Conservation (phyloP, 164 flowering plant genomes). For the Sedum album region DNA sequence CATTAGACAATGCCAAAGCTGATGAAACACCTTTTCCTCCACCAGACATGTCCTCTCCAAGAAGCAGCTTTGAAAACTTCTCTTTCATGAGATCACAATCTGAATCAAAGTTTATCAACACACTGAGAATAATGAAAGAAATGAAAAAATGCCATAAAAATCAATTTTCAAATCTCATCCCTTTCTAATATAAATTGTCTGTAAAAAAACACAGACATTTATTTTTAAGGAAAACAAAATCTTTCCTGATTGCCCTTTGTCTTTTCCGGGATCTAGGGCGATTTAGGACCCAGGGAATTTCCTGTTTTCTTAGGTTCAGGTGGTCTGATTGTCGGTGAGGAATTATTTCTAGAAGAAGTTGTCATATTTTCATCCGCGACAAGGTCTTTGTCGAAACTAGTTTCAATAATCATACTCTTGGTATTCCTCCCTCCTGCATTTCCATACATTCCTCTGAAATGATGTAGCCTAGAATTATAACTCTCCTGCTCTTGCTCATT, state of each 20-base stretch:
- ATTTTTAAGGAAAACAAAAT: background rate
- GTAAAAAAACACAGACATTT: background rate
- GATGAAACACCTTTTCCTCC: slow-evolving; percentile 97
- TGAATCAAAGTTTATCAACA: slow-evolving; percentile 18
- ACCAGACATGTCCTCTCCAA: slow-evolving; percentile 98
- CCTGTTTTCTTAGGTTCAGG: background rate
- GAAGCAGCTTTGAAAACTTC: slow-evolving; percentile 70
- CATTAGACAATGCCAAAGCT: slow-evolving; percentile 89
- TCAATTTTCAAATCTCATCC: background rate
- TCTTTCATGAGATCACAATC: slow-evolving; percentile 81
- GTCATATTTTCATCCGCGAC: slow-evolving; percentile 9
- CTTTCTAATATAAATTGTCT: background rate
- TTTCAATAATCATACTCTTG: slow-evolving; percentile 22
- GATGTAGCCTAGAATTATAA: slow-evolving; percentile 23
- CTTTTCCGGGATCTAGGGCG: slow-evolving; percentile 14
- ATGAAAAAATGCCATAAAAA: background rate
- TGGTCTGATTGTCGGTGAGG: no score
- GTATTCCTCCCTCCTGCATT: slow-evolving; percentile 22
- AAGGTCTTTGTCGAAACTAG: slow-evolving; percentile 1
- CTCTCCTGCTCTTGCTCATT: slow-evolving; percentile 32
- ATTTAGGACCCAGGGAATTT: background rate
- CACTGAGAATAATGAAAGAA: background rate
- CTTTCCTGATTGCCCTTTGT: slow-evolving; percentile 18
- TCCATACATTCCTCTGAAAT: slow-evolving; percentile 27
- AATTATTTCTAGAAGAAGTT: slow-evolving; percentile 4